These are phyloP conservation scores for Alternaria arbusti DNA, from an alignment of 2,329 filamentous ascomycete species.

Conservation along the genomic window DNA sequence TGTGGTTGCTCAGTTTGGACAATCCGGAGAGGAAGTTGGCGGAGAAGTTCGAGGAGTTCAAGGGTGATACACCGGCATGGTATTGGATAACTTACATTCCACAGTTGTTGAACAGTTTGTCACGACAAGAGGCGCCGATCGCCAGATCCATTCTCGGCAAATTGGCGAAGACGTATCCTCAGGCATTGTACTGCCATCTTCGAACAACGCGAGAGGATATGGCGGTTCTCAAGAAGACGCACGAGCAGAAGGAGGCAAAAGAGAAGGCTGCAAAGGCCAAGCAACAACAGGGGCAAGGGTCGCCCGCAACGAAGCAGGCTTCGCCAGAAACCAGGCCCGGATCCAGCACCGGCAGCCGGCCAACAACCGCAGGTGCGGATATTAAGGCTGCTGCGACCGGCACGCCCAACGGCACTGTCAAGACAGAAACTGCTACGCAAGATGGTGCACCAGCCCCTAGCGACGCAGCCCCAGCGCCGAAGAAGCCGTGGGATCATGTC, in stretches of 20 bases:
- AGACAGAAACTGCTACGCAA: constrained; percentile 47
- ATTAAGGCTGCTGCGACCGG: constrained; percentile 63
- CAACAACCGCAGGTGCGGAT: constrained; percentile 43
- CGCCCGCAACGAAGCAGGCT: constrained; percentile 46
- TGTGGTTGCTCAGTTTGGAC: constrained; percentile 95
- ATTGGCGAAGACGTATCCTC: constrained; percentile 94
- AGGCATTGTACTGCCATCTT: constrained; percentile 92
- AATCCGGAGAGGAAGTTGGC: constrained; percentile 84
- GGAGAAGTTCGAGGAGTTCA: constrained; percentile 90
- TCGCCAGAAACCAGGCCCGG: constrained; percentile 42
- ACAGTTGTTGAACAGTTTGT: constrained; percentile 88
- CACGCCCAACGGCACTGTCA: constrained; percentile 46
- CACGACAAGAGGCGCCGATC: constrained; percentile 87
- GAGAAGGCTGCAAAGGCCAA: constrained; percentile 63
- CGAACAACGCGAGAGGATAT: constrained; percentile 94
- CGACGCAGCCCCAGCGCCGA: constrained; percentile 49
- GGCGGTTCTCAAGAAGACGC: constrained; percentile 86
- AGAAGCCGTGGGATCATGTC: constrained; percentile 93
- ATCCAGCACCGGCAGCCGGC: constrained; percentile 38
- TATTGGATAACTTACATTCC: constrained; percentile 99
- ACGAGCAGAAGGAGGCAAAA: constrained; percentile 67
- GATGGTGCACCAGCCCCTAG: constrained; percentile 26
- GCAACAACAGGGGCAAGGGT: constrained; percentile 61
- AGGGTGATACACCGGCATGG: constrained; percentile 97
- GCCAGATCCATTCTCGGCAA: constrained; percentile 87